phyloP scores from a whole-genome alignment of 1,284 basidiomycete genomes.

The Coniferiporia sulphurascens region DNA sequence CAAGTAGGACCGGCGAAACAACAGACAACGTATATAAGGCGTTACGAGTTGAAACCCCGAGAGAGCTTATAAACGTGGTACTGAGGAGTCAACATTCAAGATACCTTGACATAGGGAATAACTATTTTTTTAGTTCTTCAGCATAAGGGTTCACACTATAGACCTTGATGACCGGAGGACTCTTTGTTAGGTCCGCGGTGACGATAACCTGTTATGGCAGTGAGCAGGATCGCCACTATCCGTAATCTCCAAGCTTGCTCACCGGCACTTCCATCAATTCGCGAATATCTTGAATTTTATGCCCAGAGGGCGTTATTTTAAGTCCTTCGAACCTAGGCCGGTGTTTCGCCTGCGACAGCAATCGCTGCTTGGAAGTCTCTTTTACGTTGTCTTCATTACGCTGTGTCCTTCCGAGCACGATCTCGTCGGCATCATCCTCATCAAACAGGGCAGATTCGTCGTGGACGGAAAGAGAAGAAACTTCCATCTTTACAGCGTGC shows the following conservation, averaged over 20 bases:
- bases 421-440: conserved; percentile 77
- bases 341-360: conserved; percentile 67
- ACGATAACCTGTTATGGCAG: conserved; percentile 67
- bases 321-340: conserved; percentile 79
- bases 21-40: not conserved
- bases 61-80: no score
- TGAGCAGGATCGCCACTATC: not conserved
- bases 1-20: not conserved
- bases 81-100: no score
- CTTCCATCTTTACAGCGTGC: conserved; percentile 83
- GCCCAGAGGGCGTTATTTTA: conserved; percentile 63
- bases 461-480: conserved; percentile 70
- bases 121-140: conserved; percentile 22
- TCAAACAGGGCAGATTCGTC: conserved; percentile 88
- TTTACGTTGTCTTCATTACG: conserved; percentile 35
- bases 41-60: no score
- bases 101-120: not conserved
- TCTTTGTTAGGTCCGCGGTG: conserved; percentile 90
- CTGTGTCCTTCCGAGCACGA: conserved; percentile 65
- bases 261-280: conserved; percentile 90
- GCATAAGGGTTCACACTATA: conserved; percentile 86
- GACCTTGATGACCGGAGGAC: conserved; percentile 90
- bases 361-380: conserved; percentile 70
- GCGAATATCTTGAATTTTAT: conserved; percentile 89
- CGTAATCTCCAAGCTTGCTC: conserved; percentile 30